Conservation (phyloP, 106 monocot species). For the Acorus gramineus region DNA sequence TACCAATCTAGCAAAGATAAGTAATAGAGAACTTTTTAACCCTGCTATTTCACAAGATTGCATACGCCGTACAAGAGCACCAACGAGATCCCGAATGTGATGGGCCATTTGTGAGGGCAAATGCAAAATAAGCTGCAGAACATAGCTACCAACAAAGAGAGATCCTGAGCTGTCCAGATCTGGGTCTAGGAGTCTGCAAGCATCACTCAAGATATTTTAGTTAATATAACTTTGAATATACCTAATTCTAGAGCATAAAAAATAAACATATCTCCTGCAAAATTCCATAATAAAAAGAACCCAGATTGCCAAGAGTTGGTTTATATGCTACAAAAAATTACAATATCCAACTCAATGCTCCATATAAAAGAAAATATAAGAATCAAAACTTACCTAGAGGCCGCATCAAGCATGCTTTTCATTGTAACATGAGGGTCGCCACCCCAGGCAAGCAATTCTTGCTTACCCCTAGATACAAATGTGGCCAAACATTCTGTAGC, state of each 20-base stretch:
- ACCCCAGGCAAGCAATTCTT: conserved; percentile 72
- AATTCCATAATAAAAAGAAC: no score
- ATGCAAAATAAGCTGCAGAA: conserved; percentile 85
- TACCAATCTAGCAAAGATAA: conserved; percentile 90
- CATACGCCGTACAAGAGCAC: conserved; percentile 76
- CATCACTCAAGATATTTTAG: neutral
- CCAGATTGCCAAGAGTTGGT: no score
- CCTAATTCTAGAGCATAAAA: no score
- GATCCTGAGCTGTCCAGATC: conserved; percentile 81
- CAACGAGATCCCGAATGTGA: conserved; percentile 62
- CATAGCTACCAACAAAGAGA: conserved; percentile 82
- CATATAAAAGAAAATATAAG: neutral
- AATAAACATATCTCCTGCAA: no score
- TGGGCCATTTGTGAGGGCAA: conserved; percentile 70
- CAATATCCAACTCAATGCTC: no score
- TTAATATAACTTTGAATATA: neutral
- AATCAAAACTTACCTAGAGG: conserved; percentile 47
- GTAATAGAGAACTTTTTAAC: conserved; percentile 75
- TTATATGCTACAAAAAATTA: no score
- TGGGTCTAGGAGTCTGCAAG: conserved; percentile 81
- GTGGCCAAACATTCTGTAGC: conserved; percentile 89
- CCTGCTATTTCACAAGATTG: conserved; percentile 73
- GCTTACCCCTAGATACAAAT: conserved; percentile 71
- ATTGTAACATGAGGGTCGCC: conserved; percentile 48
- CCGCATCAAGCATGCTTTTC: conserved; percentile 82